Percentiles rank a stretch among this genome's conserved stretches.
phyloP scores from a whole-genome alignment of 306 rosid genomes.

The Prunus mongolica region DNA sequence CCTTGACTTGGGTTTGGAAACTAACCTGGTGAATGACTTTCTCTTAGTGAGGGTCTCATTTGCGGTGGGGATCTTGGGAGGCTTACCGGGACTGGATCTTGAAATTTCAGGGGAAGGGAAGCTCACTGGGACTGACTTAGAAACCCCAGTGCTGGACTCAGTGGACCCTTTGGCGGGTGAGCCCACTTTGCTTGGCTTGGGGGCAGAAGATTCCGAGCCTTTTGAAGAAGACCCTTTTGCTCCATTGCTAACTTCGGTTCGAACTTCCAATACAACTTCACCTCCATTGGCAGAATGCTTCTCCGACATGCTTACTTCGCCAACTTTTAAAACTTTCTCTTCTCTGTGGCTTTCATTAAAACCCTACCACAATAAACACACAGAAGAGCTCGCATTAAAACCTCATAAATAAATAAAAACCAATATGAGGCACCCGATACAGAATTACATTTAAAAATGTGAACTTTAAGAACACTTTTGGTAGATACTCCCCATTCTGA shows the following conservation, averaged over 20 bases:
- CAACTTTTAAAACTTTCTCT: constrained; percentile 14
- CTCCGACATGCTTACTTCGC: constrained; percentile 54
- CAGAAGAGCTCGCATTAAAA: not conserved
- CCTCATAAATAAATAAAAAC: not conserved
- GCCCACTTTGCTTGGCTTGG: constrained; percentile 21
- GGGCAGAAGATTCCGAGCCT: constrained; percentile 16
- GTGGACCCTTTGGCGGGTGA: constrained; percentile 18
- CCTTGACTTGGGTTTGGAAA: constrained; percentile 77
- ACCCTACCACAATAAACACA: constrained; percentile 24
- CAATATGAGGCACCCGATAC: not conserved
- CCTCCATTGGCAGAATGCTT: constrained; percentile 38
- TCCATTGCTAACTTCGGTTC: constrained; percentile 28
- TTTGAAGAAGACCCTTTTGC: constrained; percentile 28
- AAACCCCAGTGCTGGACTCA: constrained; percentile 13
- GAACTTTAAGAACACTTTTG: constrained; percentile 9
- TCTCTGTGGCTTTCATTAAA: constrained; percentile 35
- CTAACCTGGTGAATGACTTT: constrained; percentile 55
- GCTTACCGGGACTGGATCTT: constrained; percentile 42
- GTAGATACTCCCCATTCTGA: not conserved
- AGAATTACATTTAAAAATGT: not conserved
- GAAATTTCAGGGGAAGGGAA: constrained; percentile 49
- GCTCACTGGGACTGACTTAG: constrained; percentile 41
- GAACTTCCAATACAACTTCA: constrained; percentile 51
- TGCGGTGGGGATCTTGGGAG: constrained; percentile 46
- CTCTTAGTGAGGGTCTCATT: constrained; percentile 33